phyloP scores from a whole-genome alignment of 305 asterid genomes.

The Fraxinus latifolia region DNA sequence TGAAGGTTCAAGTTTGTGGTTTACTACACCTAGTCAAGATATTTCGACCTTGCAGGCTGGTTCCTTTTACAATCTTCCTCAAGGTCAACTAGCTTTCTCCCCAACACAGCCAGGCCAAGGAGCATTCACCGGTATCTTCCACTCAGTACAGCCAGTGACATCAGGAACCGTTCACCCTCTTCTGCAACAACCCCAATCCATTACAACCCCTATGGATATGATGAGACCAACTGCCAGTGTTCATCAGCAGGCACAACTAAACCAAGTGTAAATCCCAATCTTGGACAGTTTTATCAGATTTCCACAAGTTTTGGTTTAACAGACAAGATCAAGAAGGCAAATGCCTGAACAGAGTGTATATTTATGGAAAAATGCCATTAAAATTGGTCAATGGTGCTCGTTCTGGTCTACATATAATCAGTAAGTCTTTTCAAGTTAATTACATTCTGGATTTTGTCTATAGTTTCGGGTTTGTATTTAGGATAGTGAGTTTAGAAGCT shows the following conservation, averaged over 20 bases:
- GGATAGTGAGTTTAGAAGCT: slow-evolving; percentile 21
- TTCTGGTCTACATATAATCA: slow-evolving; percentile 42
- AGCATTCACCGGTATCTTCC: slow-evolving; percentile 67
- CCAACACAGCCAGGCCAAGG: slow-evolving; percentile 85
- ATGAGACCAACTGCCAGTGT: slow-evolving; percentile 52
- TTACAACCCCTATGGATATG: slow-evolving; percentile 69
- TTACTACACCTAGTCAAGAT: slow-evolving; percentile 62
- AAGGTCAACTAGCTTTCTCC: slow-evolving; percentile 72
- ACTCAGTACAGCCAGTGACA: slow-evolving; percentile 76
- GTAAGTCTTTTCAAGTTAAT: slow-evolving; percentile 27
- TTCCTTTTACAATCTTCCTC: slow-evolving; percentile 85
- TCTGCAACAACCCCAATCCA: slow-evolving; percentile 76
- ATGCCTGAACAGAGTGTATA: slow-evolving; percentile 47
- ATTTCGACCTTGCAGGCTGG: slow-evolving; percentile 64
- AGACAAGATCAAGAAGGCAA: slow-evolving; percentile 23
- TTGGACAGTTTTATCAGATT: slow-evolving; percentile 23
- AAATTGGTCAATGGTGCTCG: slow-evolving; percentile 32
- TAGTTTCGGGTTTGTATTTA: slow-evolving; percentile 36
- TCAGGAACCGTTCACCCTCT: slow-evolving; percentile 70
- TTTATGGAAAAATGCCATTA: slow-evolving; percentile 39
- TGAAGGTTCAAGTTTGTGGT: slow-evolving; percentile 80
- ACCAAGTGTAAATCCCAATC: slow-evolving; percentile 36
- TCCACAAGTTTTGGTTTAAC: slow-evolving; percentile 30
- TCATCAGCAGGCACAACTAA: slow-evolving; percentile 69
- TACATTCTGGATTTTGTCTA: slow-evolving; percentile 22